Base-by-base conservation (phyloP, 1,284 basidiomycete genomes). In the Tremellales sp. region DNA sequence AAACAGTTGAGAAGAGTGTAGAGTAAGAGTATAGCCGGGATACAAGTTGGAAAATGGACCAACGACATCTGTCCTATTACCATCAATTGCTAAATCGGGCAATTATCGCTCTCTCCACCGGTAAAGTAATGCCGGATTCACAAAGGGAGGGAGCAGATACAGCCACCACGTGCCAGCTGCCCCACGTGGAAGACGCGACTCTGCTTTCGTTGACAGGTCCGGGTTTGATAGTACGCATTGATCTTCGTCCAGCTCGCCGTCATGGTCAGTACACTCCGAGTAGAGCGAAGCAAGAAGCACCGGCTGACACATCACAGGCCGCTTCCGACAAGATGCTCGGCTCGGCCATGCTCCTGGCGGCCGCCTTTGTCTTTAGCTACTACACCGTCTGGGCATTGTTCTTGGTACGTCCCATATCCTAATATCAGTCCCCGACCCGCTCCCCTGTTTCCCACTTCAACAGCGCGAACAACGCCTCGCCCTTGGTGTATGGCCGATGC, bases 331-430 rank as follows among this genome's bases (percentile, higher is more conserved):
- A 87, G 76, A 75, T 80, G 41, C 76, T 91, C 19, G 91, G 91
- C 49, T 82, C 84, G 43, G 64, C 77, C 24, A 87, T 93, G 86
- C 82, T 96, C 65, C 76, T 87, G 58, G 78, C 81, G 55, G 87
- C 89, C 25, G 80, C 81, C 3, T 74, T 83, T 49, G 82, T 89
- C 40, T 94, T 94, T 75, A 75, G 81, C 19, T 96, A 96, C 72
- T 97, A 96, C 74, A 92, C 90, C 3, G 80, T 81, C 37, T 96
- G 92, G 91, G 85, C 90, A 7, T 78, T 96, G 43, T 76, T 96
- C 36, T 79, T 92, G 46, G 92, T 92, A 62, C 61, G 82, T 78
- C 24, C 19, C 6, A 7, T 23, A 11, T 40, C 39, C 10, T 10
- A 33, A n/a, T 8, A n/a, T n/a, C n/a, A n/a, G n/a, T n/a, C n/a